Conservation (phyloP, 2,329 filamentous ascomycete genomes). For the Hypoxylon sp. region DNA sequence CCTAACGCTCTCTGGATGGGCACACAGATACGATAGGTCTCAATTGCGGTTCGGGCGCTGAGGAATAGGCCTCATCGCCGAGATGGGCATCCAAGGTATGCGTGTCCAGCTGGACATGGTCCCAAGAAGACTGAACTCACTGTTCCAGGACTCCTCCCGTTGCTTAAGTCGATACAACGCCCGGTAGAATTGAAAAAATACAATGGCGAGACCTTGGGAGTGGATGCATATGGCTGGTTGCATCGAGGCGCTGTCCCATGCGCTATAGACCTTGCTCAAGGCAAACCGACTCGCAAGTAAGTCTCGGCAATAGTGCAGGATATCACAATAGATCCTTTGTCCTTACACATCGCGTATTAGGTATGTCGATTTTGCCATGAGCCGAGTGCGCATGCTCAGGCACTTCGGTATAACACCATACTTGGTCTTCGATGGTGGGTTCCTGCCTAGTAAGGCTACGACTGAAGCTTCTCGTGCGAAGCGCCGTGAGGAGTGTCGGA, state of each 20-base stretch:
- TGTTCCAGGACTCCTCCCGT: slow-evolving; percentile 79
- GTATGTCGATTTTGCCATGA: slow-evolving; percentile 90
- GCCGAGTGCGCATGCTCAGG: slow-evolving; percentile 91
- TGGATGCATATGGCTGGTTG: slow-evolving; percentile 98
- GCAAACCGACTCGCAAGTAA: slow-evolving; percentile 88
- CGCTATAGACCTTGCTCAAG: slow-evolving; percentile 89
- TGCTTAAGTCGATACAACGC: slow-evolving; percentile 97
- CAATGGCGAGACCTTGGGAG: slow-evolving; percentile 87
- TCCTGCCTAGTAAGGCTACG: slow-evolving; percentile 89
- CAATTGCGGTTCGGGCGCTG: slow-evolving; percentile 14
- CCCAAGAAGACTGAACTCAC: slow-evolving; percentile 42
- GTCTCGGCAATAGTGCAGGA: slow-evolving; percentile 46
- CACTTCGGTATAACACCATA: slow-evolving; percentile 96
- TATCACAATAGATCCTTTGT: not conserved
- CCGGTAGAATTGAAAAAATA: slow-evolving; percentile 89
- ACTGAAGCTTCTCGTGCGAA: slow-evolving; percentile 85
- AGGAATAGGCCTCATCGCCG: slow-evolving; percentile 21
- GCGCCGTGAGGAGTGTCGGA: slow-evolving; percentile 81
- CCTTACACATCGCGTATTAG: slow-evolving; percentile 59
- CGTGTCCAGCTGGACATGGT: not conserved
- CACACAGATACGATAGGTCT: slow-evolving; percentile 12
- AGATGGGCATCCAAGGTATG: slow-evolving; percentile 53
- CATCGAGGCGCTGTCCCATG: slow-evolving; percentile 93
- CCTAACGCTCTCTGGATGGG: slow-evolving; percentile 31
- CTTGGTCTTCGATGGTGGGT: slow-evolving; percentile 95